These are phyloP conservation scores for Penicillium glabrum DNA, from an alignment of 2,329 filamentous ascomycete genomes.

Conservation along the genomic window DNA sequence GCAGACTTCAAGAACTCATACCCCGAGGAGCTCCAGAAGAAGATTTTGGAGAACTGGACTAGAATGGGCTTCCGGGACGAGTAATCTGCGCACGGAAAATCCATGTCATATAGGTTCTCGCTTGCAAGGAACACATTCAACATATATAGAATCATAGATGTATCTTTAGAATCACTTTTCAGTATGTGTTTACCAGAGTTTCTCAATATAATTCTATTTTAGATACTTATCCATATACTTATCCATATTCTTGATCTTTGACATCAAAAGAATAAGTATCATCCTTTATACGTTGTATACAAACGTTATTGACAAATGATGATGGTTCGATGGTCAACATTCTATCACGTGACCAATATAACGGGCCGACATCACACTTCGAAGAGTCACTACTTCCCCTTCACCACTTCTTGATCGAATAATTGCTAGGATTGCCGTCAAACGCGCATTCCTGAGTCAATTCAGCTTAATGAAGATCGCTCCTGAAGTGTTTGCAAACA, in stretches of 20 bases:
- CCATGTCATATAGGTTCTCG: no score
- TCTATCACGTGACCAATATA: not conserved
- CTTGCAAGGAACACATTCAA: no score
- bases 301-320: not conserved
- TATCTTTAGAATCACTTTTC: no score
- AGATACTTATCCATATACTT: no score
- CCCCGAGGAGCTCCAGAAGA: conserved; percentile 42
- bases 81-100: not conserved
- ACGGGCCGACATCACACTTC: not conserved
- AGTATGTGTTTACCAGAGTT: no score
- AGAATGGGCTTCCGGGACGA: conserved; percentile 29
- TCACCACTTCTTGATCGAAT: not conserved
- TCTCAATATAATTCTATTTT: no score
- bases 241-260: no score
- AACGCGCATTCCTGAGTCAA: not conserved
- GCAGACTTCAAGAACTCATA: conserved; percentile 38
- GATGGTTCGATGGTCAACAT: not conserved
- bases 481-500: not conserved
- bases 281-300: not conserved
- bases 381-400: not conserved
- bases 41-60: conserved; percentile 39
- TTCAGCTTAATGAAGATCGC: not conserved
- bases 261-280: no score
- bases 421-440: not conserved
- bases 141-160: no score